phyloP scores from a whole-genome alignment of 352 stramenopile genomes.

The Globisporangium apiculatum region DNA sequence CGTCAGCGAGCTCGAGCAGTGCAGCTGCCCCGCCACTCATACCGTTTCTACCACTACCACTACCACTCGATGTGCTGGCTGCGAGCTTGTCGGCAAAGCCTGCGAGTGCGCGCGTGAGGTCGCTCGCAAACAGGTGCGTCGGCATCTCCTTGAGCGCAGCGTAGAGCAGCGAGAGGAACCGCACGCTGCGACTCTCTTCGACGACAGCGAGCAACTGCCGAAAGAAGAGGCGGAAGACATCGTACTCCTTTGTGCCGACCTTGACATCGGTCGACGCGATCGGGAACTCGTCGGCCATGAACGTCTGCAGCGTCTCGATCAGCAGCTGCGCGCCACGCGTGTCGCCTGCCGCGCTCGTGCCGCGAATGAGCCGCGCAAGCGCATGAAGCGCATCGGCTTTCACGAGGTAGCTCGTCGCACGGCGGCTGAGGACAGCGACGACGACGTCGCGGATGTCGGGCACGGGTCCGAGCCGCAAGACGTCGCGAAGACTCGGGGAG shows the following conservation, averaged over 20 bases:
- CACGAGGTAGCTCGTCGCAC: slow-evolving; percentile 38
- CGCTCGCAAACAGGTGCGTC: slow-evolving; percentile 39
- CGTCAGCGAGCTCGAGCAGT: slow-evolving; percentile 26
- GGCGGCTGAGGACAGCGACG: slow-evolving; percentile 27
- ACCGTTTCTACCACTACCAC: neutral
- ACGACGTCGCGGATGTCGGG: slow-evolving; percentile 28
- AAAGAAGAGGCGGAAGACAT: slow-evolving; percentile 54
- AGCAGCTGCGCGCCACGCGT: slow-evolving; percentile 12
- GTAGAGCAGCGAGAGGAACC: slow-evolving; percentile 45
- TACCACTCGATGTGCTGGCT: slow-evolving; percentile 1
- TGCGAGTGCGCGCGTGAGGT: slow-evolving; percentile 42
- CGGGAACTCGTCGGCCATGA: slow-evolving; percentile 71
- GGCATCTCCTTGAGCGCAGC: slow-evolving; percentile 58
- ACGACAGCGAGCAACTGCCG: slow-evolving; percentile 43
- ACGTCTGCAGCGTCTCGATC: slow-evolving; percentile 28
- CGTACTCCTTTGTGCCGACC: slow-evolving; percentile 52
- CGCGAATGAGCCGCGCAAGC: slow-evolving; percentile 24
- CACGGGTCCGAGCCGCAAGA: slow-evolving; percentile 26
- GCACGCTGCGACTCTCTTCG: slow-evolving; percentile 35
- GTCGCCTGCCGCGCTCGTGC: slow-evolving; percentile 6
- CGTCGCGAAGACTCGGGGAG: slow-evolving; percentile 19
- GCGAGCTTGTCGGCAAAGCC: slow-evolving; percentile 23
- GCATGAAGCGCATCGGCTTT: slow-evolving; percentile 53
- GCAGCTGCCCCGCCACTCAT: slow-evolving; percentile 8
- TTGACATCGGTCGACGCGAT: slow-evolving; percentile 68